Percentiles rank a stretch among this genome's conserved stretches.
Conservation (phyloP, 805 yeast genomes). For the Groenewaldozyma salmanticensis region DNA sequence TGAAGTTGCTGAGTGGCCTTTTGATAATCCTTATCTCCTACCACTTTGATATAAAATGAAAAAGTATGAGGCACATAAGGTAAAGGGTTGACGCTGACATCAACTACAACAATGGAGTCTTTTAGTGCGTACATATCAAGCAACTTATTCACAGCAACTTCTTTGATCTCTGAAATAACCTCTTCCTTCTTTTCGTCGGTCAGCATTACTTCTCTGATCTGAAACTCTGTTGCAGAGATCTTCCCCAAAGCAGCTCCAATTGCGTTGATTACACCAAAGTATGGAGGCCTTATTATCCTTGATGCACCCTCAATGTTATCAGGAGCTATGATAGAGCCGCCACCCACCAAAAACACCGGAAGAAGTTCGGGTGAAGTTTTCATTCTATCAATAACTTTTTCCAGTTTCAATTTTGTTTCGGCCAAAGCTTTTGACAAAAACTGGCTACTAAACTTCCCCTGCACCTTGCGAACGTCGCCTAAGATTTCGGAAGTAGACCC, state of each 20-base stretch:
- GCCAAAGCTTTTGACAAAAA: slow-evolving; percentile 22
- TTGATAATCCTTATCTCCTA: slow-evolving; percentile 37
- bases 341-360: slow-evolving; percentile 39
- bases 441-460: slow-evolving; percentile 15
- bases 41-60: slow-evolving; percentile 19
- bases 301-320: slow-evolving; percentile 33
- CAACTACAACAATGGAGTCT: slow-evolving; percentile 22
- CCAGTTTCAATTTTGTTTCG: slow-evolving; percentile 27
- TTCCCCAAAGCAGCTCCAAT: slow-evolving; percentile 43
- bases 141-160: slow-evolving; percentile 18
- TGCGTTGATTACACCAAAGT: slow-evolving; percentile 38
- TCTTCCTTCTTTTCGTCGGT: slow-evolving; percentile 16
- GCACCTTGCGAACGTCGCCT: slow-evolving; percentile 15
- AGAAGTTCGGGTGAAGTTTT: slow-evolving; percentile 36
- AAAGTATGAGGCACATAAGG: slow-evolving; percentile 23
- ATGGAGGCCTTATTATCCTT: slow-evolving; percentile 34
- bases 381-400: slow-evolving; percentile 35
- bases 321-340: slow-evolving; percentile 41
- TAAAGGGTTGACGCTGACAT: slow-evolving; percentile 23
- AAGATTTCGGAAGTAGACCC: slow-evolving; percentile 6
- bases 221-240: slow-evolving; percentile 28
- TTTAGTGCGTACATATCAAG: slow-evolving; percentile 22
- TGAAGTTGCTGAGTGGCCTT: neutral
- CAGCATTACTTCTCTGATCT: slow-evolving; percentile 15
- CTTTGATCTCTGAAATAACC: slow-evolving; percentile 15